Evolutionary conservation across 169 alveolate genomes (phyloP).

Genomic region (Plasmodium knowlesi): DNA sequence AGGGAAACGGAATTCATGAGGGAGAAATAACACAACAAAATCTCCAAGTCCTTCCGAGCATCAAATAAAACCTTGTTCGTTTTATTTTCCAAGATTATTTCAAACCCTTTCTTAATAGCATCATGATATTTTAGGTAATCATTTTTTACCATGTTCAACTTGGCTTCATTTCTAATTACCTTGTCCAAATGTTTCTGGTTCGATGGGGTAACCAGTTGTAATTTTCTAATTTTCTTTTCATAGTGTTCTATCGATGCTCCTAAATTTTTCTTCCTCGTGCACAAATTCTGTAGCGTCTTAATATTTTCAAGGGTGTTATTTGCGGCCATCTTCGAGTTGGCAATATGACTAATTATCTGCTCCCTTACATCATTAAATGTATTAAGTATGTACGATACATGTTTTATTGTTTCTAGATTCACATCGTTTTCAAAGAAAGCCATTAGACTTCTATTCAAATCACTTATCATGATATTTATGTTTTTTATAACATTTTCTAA

Average conservation of each 20-base stretch:
- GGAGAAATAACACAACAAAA: slow-evolving; percentile 53
- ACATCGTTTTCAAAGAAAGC: slow-evolving; percentile 70
- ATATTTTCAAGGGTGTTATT: slow-evolving; percentile 65
- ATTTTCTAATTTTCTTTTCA: slow-evolving; percentile 71
- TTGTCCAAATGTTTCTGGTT: slow-evolving; percentile 71
- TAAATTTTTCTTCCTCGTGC: slow-evolving; percentile 54
- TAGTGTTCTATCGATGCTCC: slow-evolving; percentile 64
- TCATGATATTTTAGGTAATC: slow-evolving; percentile 59
- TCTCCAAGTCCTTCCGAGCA: slow-evolving; percentile 69
- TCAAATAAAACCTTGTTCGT: slow-evolving; percentile 63
- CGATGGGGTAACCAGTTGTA: slow-evolving; percentile 28
- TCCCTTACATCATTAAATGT: slow-evolving; percentile 72
- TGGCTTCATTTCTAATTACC: slow-evolving; percentile 57
- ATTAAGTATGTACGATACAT: slow-evolving; percentile 49
- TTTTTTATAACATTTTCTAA: slow-evolving; percentile 64
- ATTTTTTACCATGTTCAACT: slow-evolving; percentile 52
- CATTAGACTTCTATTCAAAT: slow-evolving; percentile 66
- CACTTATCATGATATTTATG: slow-evolving; percentile 74
- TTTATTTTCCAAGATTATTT: slow-evolving; percentile 52
- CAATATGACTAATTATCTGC: slow-evolving; percentile 43
- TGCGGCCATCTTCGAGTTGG: slow-evolving; percentile 10
- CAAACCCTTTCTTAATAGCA: slow-evolving; percentile 56
- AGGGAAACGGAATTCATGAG: slow-evolving; percentile 71
- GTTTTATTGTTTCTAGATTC: slow-evolving; percentile 55
- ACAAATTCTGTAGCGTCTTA: slow-evolving; percentile 37